Evolutionary conservation across 2,329 filamentous ascomycete genomes (phyloP), one percentile per base, ranked within the genome.

Genomic region (Claviceps monticola): DNA sequence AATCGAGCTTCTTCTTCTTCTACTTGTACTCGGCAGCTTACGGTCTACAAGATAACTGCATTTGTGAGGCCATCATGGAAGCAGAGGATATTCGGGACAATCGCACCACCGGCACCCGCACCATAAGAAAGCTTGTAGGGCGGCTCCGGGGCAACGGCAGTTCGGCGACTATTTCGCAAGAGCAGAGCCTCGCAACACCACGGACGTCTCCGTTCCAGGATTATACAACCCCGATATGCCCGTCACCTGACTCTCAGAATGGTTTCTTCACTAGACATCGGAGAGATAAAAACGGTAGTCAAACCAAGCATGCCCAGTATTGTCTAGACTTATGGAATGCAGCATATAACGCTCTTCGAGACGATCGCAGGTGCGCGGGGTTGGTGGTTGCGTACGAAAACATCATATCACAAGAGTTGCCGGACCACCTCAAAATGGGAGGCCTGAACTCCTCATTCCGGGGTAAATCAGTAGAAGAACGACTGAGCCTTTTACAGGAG

Each of bases 301-400:
- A 29, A 37, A 14, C 48, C 26, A 36, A 43, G 45, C 39, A 53
- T 21, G 44, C 52, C 5, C 52, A 51, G 11, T 26, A 62, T 5
- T 44, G 61, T 19, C 54, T 65, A 39, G 58, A 60, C 21, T 57
- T 68, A 14, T 69, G 66, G 66, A 66, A 64, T 46, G 51, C 60
- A 16, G 66, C 64, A 4, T 69, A 69, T 49, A 62, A 67, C 47
- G 48, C 55, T 1, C 58, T 69, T 14, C 60, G 65, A 34, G 59
- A 63, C 46, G 60, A 62, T 11, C 55, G 58, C 13, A 56, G 57
- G 34, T 63, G 63, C 13, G 51, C 60, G 6, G 61, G 59, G 7
- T 61, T 69, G 9, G 65, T 67, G 3, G 53, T 62, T 11, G 62
- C 65, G 3, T 68, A 68, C 55, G 66, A 69, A 53, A 60, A 56